Base-by-base conservation (phyloP, 129 eudicot genomes). In the Flaveria trinervia region DNA sequence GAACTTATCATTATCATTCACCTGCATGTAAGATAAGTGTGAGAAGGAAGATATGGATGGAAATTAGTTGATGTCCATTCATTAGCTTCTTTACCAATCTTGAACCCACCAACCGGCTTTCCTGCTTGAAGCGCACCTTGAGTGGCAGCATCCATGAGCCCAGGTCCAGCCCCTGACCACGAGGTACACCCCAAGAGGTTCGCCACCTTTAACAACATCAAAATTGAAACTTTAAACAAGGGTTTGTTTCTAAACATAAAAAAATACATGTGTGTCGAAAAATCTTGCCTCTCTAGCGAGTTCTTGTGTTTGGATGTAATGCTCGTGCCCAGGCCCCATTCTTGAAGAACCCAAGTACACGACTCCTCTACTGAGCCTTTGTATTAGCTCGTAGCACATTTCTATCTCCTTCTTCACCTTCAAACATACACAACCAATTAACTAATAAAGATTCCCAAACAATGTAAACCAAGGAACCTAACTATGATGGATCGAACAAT, bases 81-180 rank as follows among this genome's bases (percentile, higher is more conserved):
- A 46, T 91, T 93, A 60, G 99, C 97, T 85, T 95, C 99, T 81
- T 85, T 92, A 64, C 82, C 97, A 11, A 95, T 95, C 92, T 95
- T 95, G 82, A 95, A 92, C 11, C 99, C 99, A 77, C 95, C 99
- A 80, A 94, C 99, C 0, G 92, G 90, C 79, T 87, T 89, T 68
- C 96, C 96, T 41, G 97, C 96, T 83, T 89, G 80, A 60, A 94
- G 84, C 75, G 99, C 94, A 52, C 99, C 99, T 86, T 82, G 86
- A 79, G 90, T 92, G 54, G 88, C 94, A 7, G 97, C 99, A 86
- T 95, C 99, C 99, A 95, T 95, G 79, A 95, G 89, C 57, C 99
- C 99, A 41, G 99, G 99, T 46, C 99, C 99, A 48, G 89, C 99
- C 76, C 99, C 99, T 25, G 97, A 89, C 99, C 99, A 95, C 18